phyloP scores from a whole-genome alignment of 140 eudicot species.

The Cichorium intybus region DNA sequence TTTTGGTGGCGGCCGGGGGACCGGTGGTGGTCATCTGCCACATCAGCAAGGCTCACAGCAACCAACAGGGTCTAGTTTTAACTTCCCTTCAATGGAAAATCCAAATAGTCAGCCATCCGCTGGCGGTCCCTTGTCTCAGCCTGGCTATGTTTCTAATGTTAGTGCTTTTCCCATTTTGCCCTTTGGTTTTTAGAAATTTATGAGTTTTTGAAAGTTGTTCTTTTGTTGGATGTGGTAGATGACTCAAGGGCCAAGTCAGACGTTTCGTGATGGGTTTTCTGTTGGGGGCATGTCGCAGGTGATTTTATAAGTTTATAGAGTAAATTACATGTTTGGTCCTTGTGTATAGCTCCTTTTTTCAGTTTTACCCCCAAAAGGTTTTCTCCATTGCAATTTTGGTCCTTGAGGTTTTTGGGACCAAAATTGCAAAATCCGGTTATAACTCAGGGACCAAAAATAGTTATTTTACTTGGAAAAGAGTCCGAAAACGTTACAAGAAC shows the following conservation, averaged over 20 bases:
- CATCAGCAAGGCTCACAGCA: neutral
- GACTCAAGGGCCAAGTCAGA: slow-evolving; percentile 80
- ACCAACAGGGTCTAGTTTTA: slow-evolving; percentile 41
- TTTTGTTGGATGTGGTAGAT: slow-evolving; percentile 40
- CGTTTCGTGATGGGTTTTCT: slow-evolving; percentile 88
- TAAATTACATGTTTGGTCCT: no score
- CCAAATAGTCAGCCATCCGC: slow-evolving; percentile 84
- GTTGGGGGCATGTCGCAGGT: slow-evolving; percentile 99
- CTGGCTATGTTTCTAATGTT: slow-evolving; percentile 90
- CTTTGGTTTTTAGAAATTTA: no score
- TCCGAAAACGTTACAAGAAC: no score
- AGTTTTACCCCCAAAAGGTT: no score
- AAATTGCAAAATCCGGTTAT: no score
- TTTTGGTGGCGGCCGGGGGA: neutral
- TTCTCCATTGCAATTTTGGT: no score
- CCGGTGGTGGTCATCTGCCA: slow-evolving; percentile 1
- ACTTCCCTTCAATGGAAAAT: slow-evolving; percentile 69
- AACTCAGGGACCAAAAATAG: no score
- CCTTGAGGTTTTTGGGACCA: no score
- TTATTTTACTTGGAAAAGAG: no score
- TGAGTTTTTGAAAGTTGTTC: no score
- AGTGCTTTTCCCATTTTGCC: no score
- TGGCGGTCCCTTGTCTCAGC: slow-evolving; percentile 94
- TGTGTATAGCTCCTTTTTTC: no score
- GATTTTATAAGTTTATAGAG: slow-evolving; percentile 99